These are phyloP conservation scores for Pichia sporocuriosa DNA, from an alignment of 805 yeast species.

Conservation along the genomic window DNA sequence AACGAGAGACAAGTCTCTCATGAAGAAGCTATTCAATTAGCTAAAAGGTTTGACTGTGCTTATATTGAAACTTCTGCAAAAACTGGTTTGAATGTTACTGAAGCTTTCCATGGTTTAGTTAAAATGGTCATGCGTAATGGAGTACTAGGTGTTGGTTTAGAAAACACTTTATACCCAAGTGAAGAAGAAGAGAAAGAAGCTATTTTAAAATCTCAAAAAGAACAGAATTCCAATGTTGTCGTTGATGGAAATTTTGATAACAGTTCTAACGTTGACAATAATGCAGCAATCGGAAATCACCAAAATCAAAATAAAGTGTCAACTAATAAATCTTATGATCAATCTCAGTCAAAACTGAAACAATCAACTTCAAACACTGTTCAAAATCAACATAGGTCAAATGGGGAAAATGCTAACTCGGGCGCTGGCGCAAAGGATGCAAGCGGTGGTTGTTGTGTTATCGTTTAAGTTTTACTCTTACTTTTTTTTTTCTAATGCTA, in stretches of 20 bases:
- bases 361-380: conserved; percentile 1
- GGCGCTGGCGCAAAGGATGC: conserved; percentile 14
- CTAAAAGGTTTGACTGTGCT: conserved; percentile 58
- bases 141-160: conserved; percentile 21
- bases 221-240: no score
- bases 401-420: not conserved
- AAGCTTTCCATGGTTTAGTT: conserved; percentile 32
- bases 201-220: conserved; percentile 10
- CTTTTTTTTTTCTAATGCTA: not conserved
- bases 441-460: conserved; percentile 31
- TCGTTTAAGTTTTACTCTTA: conserved; percentile 20
- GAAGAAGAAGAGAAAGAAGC: conserved; percentile 20
- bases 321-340: not conserved
- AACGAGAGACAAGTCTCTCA: conserved; percentile 58
- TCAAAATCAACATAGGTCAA: not conserved
- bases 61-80: conserved; percentile 94
- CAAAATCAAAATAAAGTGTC: no score
- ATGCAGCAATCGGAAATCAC: not conserved
- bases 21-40: conserved; percentile 55
- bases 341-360: not conserved
- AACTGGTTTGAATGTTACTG: conserved; percentile 70
- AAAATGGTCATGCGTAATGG: conserved; percentile 27
- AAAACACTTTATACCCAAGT: conserved; percentile 25
- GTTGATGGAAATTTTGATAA: no score
- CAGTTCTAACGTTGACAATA: not conserved